These are phyloP conservation scores for Lipomyces oligophaga DNA, from an alignment of 805 yeast species.

Conservation along the genomic window DNA sequence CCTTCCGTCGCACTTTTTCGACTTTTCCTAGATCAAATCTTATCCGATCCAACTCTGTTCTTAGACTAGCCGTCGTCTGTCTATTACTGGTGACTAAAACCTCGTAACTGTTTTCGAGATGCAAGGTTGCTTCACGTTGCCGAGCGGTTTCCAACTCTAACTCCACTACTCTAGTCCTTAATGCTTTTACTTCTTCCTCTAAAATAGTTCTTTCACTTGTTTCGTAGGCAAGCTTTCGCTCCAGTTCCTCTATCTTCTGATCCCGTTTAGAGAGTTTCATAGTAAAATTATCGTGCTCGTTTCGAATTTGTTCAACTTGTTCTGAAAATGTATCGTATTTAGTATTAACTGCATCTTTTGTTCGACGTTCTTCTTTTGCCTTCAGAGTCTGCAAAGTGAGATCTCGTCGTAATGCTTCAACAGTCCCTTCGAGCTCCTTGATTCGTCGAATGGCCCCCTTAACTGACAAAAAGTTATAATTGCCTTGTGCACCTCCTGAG, in stretches of 20 bases:
- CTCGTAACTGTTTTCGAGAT: constrained; percentile 17
- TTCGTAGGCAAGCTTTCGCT: constrained; percentile 43
- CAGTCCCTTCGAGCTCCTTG: constrained; percentile 45
- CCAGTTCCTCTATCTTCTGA: constrained; percentile 63
- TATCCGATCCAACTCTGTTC: constrained; percentile 10
- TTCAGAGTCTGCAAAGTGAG: constrained; percentile 40
- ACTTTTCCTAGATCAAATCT: constrained; percentile 11
- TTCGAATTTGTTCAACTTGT: constrained; percentile 50
- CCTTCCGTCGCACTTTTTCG: constrained; percentile 6
- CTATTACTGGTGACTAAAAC: constrained; percentile 10
- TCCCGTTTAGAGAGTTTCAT: constrained; percentile 68
- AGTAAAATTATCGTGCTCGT: constrained; percentile 71
- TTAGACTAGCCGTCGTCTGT: constrained; percentile 8
- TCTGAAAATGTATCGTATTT: constrained; percentile 56
- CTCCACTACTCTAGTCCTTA: constrained; percentile 7
- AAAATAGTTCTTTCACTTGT: background rate
- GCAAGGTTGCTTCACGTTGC: constrained; percentile 17
- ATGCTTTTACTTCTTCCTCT: constrained; percentile 1
- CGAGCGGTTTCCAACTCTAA: constrained; percentile 15
- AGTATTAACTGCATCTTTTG: constrained; percentile 46
- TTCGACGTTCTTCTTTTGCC: constrained; percentile 51
- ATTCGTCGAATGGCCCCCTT: constrained; percentile 31
- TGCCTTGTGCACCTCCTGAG: background rate
- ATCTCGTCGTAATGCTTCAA: constrained; percentile 55
- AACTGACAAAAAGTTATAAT: background rate